These are phyloP conservation scores for Lagenidium giganteum DNA, from an alignment of 352 stramenopile species.

Conservation along the genomic window DNA sequence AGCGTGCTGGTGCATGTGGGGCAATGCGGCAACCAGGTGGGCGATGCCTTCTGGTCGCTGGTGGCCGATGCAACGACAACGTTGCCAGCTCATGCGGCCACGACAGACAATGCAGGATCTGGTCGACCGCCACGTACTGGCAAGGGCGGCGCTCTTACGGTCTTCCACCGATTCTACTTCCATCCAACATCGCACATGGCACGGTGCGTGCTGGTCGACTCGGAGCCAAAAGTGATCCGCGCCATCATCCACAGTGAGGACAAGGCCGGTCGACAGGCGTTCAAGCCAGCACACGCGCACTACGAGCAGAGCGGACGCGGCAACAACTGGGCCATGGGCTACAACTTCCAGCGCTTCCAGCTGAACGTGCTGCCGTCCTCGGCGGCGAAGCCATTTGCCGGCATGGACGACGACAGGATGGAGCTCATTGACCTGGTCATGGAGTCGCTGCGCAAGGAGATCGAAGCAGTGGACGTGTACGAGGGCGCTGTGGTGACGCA, in stretches of 20 bases:
- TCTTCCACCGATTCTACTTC: too few species aligned
- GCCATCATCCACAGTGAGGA: slow-evolving; percentile 17
- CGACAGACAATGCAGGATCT: background rate
- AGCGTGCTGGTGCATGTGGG: slow-evolving; percentile 63
- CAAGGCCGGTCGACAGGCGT: background rate
- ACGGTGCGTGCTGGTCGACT: slow-evolving; percentile 74
- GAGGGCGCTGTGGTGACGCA: slow-evolving; percentile 75
- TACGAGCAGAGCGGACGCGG: slow-evolving; percentile 68
- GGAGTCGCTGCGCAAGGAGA: slow-evolving; percentile 68
- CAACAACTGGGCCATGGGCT: slow-evolving; percentile 90
- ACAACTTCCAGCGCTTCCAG: slow-evolving; percentile 44
- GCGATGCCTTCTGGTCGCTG: slow-evolving; percentile 67
- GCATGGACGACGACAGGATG: slow-evolving; percentile 20
- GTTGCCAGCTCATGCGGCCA: background rate
- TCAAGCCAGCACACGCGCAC: slow-evolving; percentile 41
- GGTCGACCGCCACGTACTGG: slow-evolving; percentile 1
- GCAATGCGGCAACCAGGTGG: slow-evolving; percentile 76
- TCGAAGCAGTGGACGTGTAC: slow-evolving; percentile 65
- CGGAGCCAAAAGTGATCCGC: slow-evolving; percentile 69
- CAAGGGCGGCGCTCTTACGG: too few species aligned
- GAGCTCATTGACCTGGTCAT: slow-evolving; percentile 65
- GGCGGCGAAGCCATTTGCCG: background rate
- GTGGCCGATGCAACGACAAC: slow-evolving; percentile 3
- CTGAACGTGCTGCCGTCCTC: slow-evolving; percentile 23
- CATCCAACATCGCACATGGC: slow-evolving; percentile 32